These are phyloP conservation scores for Primulina eburnea DNA, from an alignment of 257 asterid genomes.

Conservation along the genomic window DNA sequence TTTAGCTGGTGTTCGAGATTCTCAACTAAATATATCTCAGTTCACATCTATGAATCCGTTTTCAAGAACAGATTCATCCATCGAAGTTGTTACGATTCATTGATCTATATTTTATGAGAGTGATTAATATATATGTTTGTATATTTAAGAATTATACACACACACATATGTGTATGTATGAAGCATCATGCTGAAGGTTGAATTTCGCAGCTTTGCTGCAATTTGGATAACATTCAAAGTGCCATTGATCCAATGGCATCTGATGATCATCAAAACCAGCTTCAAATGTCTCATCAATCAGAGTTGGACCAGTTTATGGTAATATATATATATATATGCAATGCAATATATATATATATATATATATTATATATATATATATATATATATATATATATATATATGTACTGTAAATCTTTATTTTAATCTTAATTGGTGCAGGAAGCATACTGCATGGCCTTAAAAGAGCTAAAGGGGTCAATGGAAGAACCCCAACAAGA, in stretches of 20 bases:
- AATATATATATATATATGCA: not conserved
- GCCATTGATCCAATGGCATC: not conserved
- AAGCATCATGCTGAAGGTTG: too few species aligned
- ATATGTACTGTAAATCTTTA: not conserved
- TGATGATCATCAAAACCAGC: constrained; percentile 15
- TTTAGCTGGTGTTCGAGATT: too few species aligned
- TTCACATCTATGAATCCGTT: too few species aligned
- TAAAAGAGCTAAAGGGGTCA: constrained; percentile 45
- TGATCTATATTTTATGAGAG: too few species aligned
- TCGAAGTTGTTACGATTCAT: too few species aligned
- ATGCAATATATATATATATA: too few species aligned
- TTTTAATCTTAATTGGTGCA: constrained; percentile 22
- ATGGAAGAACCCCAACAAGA: constrained; percentile 54
- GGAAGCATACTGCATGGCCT: constrained; percentile 47
- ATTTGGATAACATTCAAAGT: constrained; percentile 12
- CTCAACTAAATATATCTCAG: too few species aligned
- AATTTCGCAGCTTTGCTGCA: constrained; percentile 32
- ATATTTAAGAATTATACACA: too few species aligned
- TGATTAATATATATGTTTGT: too few species aligned
- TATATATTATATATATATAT: not conserved
- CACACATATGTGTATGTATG: too few species aligned
- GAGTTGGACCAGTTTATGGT: constrained; percentile 64
- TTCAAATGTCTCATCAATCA: constrained; percentile 20
- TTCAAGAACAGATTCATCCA: too few species aligned
- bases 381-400: too few species aligned